A percentile compares a stretch with the other conserved stretches of the same genome.
These are phyloP conservation scores for Evernia prunastri DNA, from an alignment of 495 filamentous ascomycete species.

Conservation along the genomic window DNA sequence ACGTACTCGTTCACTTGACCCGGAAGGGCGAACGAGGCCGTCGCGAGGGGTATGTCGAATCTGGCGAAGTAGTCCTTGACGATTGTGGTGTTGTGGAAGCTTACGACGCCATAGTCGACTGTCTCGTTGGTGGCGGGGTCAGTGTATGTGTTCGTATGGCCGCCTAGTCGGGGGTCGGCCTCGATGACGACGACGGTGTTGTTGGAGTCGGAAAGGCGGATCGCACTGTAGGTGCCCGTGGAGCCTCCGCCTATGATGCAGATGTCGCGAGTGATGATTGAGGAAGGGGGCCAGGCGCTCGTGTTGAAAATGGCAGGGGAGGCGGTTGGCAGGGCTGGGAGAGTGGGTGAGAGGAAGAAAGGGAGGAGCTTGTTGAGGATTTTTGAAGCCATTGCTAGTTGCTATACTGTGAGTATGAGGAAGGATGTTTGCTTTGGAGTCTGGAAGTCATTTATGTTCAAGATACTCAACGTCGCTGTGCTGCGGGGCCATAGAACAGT, in stretches of 20 bases:
- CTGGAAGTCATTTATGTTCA: too few species aligned
- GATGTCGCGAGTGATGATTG: constrained; percentile 34
- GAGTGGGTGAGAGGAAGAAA: background rate
- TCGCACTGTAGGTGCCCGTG: constrained; percentile 41
- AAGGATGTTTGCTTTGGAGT: background rate
- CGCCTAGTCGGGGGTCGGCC: constrained; percentile 37
- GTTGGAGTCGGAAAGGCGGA: constrained; percentile 36
- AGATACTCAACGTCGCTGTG: too few species aligned
- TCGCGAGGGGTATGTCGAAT: constrained; percentile 30
- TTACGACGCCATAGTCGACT: constrained; percentile 42
- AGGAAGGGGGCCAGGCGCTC: background rate
- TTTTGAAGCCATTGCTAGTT: background rate
- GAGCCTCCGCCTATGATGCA: constrained; percentile 47
- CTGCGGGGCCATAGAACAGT: too few species aligned
- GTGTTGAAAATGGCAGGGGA: background rate
- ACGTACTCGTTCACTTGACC: constrained; percentile 5
- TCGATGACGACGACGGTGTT: constrained; percentile 44
- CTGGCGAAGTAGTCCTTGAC: constrained; percentile 36
- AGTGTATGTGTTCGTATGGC: constrained; percentile 42
- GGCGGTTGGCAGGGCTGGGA: background rate
- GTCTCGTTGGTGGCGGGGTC: constrained; percentile 37
- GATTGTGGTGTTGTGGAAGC: constrained; percentile 34
- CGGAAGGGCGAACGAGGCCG: background rate
- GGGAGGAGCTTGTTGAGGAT: background rate
- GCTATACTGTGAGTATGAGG: background rate